Evolutionary conservation across 345 rosid species (phyloP).

Genomic region (Viola odorata): DNA sequence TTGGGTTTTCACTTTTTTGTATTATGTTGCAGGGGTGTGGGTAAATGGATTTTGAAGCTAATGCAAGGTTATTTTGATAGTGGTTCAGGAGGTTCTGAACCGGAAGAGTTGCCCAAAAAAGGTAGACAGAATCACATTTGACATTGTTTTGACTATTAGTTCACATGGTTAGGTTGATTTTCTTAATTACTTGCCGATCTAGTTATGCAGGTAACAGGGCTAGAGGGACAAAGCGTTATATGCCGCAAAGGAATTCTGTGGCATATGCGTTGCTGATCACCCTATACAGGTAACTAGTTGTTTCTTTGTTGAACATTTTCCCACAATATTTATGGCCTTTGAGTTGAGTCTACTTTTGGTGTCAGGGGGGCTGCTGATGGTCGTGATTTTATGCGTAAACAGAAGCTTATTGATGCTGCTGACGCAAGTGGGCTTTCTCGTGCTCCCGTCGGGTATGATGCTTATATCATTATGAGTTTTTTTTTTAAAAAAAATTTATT

Average conservation of each 20-base stretch:
- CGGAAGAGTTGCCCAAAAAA: conserved; percentile 40
- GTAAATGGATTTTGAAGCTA: conserved; percentile 75
- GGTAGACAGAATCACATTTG: conserved; percentile 25
- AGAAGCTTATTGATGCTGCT: conserved; percentile 86
- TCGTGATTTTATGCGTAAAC: conserved; percentile 69
- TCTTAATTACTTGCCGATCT: neutral
- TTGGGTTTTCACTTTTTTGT: too few species aligned
- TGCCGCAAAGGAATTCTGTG: conserved; percentile 79
- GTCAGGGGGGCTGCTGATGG: conserved; percentile 57
- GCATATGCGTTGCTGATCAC: conserved; percentile 78
- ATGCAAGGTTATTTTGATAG: conserved; percentile 56
- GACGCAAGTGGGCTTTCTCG: conserved; percentile 96
- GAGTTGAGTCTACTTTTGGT: conserved; percentile 9
- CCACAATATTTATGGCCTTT: conserved; percentile 4
- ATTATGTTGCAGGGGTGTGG: conserved; percentile 61
- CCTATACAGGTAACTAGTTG: conserved; percentile 51
- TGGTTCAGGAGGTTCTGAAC: conserved; percentile 43
- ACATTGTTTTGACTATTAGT: conserved; percentile 9
- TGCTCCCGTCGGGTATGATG: conserved; percentile 55
- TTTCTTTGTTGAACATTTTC: conserved; percentile 2
- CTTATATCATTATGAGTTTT: conserved; percentile 7
- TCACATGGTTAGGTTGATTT: conserved; percentile 1
- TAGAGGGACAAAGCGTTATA: conserved; percentile 47
- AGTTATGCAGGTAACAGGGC: conserved; percentile 40
- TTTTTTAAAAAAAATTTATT: neutral